phyloP scores from a whole-genome alignment of 2,329 filamentous ascomycete genomes.

The Bipolaris cookei region DNA sequence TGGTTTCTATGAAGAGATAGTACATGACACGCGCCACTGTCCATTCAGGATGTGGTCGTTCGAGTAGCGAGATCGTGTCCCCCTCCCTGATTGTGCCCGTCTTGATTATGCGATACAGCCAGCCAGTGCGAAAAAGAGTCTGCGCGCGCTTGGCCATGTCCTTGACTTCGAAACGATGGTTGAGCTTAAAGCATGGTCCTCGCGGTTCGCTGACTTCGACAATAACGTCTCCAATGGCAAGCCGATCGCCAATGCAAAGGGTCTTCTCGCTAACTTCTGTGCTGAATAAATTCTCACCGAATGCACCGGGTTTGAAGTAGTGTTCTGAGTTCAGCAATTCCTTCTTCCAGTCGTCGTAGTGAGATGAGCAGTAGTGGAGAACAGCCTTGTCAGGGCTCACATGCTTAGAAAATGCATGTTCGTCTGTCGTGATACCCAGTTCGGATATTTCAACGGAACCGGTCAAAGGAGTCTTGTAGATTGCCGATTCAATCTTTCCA shows the following conservation, averaged over 20 bases:
- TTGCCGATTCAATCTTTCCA: constrained; percentile 59
- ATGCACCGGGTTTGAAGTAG: constrained; percentile 63
- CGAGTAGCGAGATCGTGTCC: constrained; percentile 63
- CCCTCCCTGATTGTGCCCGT: constrained; percentile 63
- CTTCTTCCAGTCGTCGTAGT: constrained; percentile 63
- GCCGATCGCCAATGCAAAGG: constrained; percentile 68
- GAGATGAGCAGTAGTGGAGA: constrained; percentile 64
- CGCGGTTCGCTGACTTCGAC: constrained; percentile 67
- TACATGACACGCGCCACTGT: constrained; percentile 68
- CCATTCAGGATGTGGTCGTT: constrained; percentile 65
- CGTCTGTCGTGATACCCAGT: constrained; percentile 63
- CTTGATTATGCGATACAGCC: constrained; percentile 68
- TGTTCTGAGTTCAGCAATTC: constrained; percentile 60
- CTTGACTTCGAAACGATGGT: constrained; percentile 69
- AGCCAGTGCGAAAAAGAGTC: constrained; percentile 65
- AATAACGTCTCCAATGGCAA: constrained; percentile 58
- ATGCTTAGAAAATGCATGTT: constrained; percentile 68
- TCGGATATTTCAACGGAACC: constrained; percentile 56
- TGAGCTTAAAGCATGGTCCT: constrained; percentile 72
- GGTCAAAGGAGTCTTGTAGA: constrained; percentile 59
- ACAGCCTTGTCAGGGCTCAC: constrained; percentile 69
- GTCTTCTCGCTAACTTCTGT: constrained; percentile 67
- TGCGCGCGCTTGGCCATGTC: constrained; percentile 67
- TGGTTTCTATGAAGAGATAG: constrained; percentile 63
- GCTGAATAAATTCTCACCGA: constrained; percentile 70